Evolutionary conservation across 2,329 filamentous ascomycete species (phyloP).

Genomic region (Rhynchosporium graminicola): DNA sequence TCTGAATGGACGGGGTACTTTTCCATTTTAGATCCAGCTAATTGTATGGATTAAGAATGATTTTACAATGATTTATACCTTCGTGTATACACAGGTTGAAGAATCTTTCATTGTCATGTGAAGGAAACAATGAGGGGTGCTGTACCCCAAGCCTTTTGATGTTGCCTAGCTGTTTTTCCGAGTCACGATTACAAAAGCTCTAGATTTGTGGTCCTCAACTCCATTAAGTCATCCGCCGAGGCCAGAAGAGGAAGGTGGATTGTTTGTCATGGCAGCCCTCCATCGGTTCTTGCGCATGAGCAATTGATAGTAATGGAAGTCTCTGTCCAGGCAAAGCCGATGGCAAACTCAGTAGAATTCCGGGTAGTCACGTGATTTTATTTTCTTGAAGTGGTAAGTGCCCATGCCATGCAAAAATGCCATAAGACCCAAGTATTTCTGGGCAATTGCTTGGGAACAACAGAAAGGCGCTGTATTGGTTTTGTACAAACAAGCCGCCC

Average conservation of each 20-base stretch:
- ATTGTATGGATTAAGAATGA: no score
- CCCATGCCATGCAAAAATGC: neutral
- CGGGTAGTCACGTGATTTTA: neutral
- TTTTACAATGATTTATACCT: no score
- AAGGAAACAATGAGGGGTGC: neutral
- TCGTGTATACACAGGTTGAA: no score
- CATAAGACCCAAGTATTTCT: neutral
- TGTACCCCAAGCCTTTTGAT: neutral
- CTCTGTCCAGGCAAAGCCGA: neutral
- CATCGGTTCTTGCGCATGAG: neutral
- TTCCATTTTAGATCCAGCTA: constrained; percentile 9
- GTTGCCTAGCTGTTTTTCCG: neutral
- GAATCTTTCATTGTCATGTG: neutral
- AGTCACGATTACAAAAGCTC: neutral
- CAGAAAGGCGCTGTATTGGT: constrained; percentile 36
- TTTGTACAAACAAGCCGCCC: constrained; percentile 40
- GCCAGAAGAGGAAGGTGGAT: constrained; percentile 3
- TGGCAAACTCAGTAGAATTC: neutral
- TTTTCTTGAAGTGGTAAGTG: neutral
- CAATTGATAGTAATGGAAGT: neutral
- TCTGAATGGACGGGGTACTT: constrained; percentile 30
- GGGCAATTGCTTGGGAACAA: constrained; percentile 13
- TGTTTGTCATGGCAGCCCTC: neutral
- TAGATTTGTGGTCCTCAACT: constrained; percentile 4
- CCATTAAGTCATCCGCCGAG: neutral